phyloP scores from a whole-genome alignment of 2,329 filamentous ascomycete species.

The Pseudocercospora cruenta region DNA sequence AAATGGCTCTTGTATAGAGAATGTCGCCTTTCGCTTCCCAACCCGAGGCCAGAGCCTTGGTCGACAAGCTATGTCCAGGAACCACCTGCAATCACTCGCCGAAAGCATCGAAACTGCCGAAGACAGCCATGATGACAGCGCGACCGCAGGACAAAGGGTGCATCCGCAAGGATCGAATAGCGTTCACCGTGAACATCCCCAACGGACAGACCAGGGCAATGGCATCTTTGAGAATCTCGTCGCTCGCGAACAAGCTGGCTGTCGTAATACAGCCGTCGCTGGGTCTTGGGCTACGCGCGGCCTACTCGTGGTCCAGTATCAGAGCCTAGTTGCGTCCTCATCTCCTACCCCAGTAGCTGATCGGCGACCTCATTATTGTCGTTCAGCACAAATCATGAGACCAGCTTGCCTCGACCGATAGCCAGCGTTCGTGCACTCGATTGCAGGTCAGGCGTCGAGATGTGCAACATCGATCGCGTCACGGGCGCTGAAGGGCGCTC shows the following conservation, averaged over 20 bases:
- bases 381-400: neutral
- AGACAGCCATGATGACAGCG: neutral
- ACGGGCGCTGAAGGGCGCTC: neutral
- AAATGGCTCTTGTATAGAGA: neutral
- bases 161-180: neutral
- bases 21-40: neutral
- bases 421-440: neutral
- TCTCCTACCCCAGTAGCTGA: neutral
- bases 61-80: neutral
- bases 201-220: neutral
- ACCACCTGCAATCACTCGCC: neutral
- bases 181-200: neutral
- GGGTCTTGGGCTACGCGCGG: too few relatives aligned
- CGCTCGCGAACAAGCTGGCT: neutral
- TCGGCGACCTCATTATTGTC: neutral
- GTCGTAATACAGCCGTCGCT: neutral
- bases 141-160: neutral
- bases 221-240: neutral
- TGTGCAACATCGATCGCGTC: neutral
- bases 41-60: neutral
- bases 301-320: too few relatives aligned
- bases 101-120: neutral
- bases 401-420: neutral
- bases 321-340: neutral
- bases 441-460: neutral